Evolutionary conservation across 306 rosid genomes (phyloP).

Genomic region (Quercus suber): DNA sequence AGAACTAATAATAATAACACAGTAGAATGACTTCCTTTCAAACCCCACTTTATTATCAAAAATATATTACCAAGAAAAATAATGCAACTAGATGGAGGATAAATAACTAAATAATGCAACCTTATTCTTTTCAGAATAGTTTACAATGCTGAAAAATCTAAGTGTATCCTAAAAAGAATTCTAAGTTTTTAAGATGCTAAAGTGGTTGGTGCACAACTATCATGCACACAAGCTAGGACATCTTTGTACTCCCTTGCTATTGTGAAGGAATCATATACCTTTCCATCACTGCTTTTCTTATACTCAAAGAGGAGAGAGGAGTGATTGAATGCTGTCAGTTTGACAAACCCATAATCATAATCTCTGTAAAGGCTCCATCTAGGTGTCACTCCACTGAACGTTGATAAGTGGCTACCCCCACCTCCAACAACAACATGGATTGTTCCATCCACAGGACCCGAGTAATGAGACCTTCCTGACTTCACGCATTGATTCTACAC

Average conservation of each 20-base stretch:
- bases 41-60: too few relatives aligned
- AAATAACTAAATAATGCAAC: too few relatives aligned
- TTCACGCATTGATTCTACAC: conserved; percentile 72
- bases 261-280: conserved; percentile 70
- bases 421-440: conserved; percentile 87
- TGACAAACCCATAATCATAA: conserved; percentile 68
- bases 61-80: too few relatives aligned
- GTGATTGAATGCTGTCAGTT: conserved; percentile 82
- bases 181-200: conserved; percentile 32
- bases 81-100: too few relatives aligned
- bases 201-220: conserved; percentile 66
- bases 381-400: conserved; percentile 48
- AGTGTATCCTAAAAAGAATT: background rate
- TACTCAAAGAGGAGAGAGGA: conserved; percentile 67
- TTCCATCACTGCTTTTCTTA: conserved; percentile 78
- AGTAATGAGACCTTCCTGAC: conserved; percentile 49
- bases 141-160: too few relatives aligned
- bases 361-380: conserved; percentile 75
- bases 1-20: too few relatives aligned
- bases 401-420: conserved; percentile 64
- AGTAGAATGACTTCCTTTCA: too few relatives aligned
- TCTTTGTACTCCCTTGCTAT: conserved; percentile 69
- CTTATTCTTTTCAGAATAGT: too few relatives aligned
- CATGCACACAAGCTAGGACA: conserved; percentile 83
- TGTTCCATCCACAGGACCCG: conserved; percentile 62